Evolutionary conservation across 805 yeast genomes (phyloP), one percentile per base, ranked within the genome.

Genomic region (Candida corydali): DNA sequence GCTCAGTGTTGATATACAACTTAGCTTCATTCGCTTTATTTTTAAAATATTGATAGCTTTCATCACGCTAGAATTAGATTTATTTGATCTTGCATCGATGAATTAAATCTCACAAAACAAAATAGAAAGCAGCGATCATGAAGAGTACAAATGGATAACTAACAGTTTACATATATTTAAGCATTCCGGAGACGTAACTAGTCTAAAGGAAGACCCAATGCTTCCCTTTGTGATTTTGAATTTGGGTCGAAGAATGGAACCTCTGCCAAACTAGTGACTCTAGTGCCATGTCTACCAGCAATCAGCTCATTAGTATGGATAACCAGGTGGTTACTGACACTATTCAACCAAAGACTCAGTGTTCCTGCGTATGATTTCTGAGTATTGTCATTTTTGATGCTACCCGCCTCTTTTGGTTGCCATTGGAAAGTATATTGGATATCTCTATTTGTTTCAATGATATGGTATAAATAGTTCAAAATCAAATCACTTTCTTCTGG

Each of bases 261-360:
- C 43, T 76, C 80, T 15, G 77, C 82, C 42, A 76, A 62, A 1
- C 79, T 54, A 1, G 65, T 56, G 16, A 61, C 65, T 47, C 82
- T 70, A 3, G 73, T 69, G 25, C 76, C 80, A 43, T 75, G 80
- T 57, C 78, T 56, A 8, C 69, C 61, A 35, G 61, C 69, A 31
- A 50, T 34, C 8, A 62, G 63, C 43, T 69, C 74, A 52, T 72
- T 70, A 46, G 73, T 79, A 58, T 69, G 62, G n/a, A 74, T 67
- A 9, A 79, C 78, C 39, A 61, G 59, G 57, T 78, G 85, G 38
- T 66, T 66, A 17, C 76, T 63, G 36, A 73, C 50, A 52, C 82
- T 61, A 62, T 77, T 78, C 47, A 78, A 82, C 82, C 82, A 77
- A 25, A 76, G 47, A 6, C 78, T 82, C 26, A 76, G 61, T 22